Evolutionary conservation across 2,329 filamentous ascomycete genomes (phyloP).

Genomic region (Tolypocladium cylindrosporum): DNA sequence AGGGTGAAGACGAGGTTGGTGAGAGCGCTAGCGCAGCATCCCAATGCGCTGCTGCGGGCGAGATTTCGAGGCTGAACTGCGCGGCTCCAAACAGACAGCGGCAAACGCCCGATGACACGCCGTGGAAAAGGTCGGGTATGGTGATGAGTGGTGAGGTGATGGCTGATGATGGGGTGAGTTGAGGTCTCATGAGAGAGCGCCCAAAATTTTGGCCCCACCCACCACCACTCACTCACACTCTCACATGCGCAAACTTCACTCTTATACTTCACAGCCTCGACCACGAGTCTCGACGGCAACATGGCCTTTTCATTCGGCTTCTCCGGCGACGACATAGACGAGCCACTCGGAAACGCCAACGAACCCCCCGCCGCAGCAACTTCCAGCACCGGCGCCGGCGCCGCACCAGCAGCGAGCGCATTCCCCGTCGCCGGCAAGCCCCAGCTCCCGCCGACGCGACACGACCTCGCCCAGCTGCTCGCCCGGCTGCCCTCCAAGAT

Average conservation of each 20-base stretch:
- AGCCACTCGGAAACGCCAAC: constrained; percentile 6
- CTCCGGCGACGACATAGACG: constrained; percentile 54
- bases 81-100: not conserved
- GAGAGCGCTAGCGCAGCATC: not conserved
- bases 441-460: constrained; percentile 42
- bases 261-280: not conserved
- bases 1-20: not conserved
- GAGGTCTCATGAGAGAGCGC: no score
- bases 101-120: not conserved
- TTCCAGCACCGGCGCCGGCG: not conserved
- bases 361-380: not conserved
- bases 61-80: not conserved
- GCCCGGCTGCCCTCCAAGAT: constrained; percentile 60
- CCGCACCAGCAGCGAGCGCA: constrained; percentile 28
- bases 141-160: not conserved
- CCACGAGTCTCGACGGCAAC: not conserved
- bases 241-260: not conserved
- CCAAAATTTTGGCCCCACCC: not conserved
- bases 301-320: constrained; percentile 53
- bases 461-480: constrained; percentile 42
- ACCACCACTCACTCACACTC: not conserved
- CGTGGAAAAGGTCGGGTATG: not conserved
- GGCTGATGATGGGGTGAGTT: not conserved
- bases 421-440: constrained; percentile 55
- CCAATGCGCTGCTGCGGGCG: not conserved